A percentile compares a stretch with the other conserved stretches of the same genome.
These are phyloP conservation scores for Sclerotinia minor DNA, from an alignment of 2,329 filamentous ascomycete species.

Conservation along the genomic window DNA sequence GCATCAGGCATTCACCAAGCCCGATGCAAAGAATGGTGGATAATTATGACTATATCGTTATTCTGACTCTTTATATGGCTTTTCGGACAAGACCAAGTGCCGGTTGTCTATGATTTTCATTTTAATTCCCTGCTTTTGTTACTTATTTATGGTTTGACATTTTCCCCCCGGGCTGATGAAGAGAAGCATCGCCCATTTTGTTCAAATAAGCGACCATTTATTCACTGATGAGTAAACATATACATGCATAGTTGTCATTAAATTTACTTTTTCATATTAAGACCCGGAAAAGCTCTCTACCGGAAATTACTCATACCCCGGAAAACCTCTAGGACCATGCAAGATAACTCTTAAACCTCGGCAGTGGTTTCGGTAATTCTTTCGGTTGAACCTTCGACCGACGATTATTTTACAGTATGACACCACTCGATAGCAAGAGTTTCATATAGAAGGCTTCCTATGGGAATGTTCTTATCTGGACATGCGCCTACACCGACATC, in stretches of 20 bases:
- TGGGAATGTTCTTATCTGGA: not conserved
- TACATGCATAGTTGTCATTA: not conserved
- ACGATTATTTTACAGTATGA: not conserved
- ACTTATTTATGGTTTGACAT: no score
- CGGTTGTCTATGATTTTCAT: no score
- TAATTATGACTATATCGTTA: not conserved
- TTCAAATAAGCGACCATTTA: no score
- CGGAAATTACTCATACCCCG: not conserved
- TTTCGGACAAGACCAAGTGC: not conserved
- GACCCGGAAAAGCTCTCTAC: not conserved
- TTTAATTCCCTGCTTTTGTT: no score
- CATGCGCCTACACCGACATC: not conserved
- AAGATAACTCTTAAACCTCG: not conserved
- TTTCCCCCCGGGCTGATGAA: no score
- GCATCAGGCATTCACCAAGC: not conserved
- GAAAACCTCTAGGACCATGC: not conserved
- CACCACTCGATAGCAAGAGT: not conserved
- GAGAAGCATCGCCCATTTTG: no score
- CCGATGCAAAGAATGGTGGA: not conserved
- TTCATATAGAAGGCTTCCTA: not conserved
- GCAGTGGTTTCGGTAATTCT: no score
- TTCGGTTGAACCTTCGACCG: no score
- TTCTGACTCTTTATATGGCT: not conserved
- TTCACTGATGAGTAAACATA: no score
- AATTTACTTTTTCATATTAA: not conserved